Evolutionary conservation across 2,329 filamentous ascomycete species (phyloP).

Genomic region (Penicillium griseofulvum): DNA sequence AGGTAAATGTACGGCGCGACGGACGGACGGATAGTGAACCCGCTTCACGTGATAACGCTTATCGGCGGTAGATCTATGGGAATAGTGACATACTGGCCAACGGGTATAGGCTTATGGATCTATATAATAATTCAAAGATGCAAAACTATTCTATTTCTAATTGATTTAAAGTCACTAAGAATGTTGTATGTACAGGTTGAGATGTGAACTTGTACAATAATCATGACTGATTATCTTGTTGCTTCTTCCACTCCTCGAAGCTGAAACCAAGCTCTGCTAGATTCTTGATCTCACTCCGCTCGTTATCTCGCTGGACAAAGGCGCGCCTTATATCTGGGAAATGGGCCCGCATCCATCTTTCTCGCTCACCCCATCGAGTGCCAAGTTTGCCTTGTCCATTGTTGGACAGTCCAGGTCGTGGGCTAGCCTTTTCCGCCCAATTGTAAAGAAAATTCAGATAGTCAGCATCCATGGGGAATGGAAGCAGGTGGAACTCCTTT

Average conservation of each 20-base stretch:
- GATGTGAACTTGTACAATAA: neutral
- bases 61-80: conserved; percentile 15
- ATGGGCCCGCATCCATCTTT: conserved; percentile 69
- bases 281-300: conserved; percentile 56
- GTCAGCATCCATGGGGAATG: conserved; percentile 49
- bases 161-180: neutral
- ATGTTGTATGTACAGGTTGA: neutral
- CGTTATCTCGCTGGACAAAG: conserved; percentile 65
- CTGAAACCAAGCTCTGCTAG: conserved; percentile 71
- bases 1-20: conserved; percentile 9
- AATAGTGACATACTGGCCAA: neutral
- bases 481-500: conserved; percentile 54
- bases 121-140: neutral
- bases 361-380: conserved; percentile 67
- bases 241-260: conserved; percentile 46
- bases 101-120: neutral
- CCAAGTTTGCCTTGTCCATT: conserved; percentile 62
- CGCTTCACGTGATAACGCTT: conserved; percentile 33
- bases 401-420: conserved; percentile 41
- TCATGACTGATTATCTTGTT: conserved; percentile 14
- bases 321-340: conserved; percentile 68
- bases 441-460: conserved; percentile 46
- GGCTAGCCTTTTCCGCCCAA: conserved; percentile 41
- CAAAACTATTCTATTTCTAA: neutral
- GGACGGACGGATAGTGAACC: conserved; percentile 25